Conservation (phyloP, 1,284 basidiomycete genomes). For the Ceratobasidium theobromae region DNA sequence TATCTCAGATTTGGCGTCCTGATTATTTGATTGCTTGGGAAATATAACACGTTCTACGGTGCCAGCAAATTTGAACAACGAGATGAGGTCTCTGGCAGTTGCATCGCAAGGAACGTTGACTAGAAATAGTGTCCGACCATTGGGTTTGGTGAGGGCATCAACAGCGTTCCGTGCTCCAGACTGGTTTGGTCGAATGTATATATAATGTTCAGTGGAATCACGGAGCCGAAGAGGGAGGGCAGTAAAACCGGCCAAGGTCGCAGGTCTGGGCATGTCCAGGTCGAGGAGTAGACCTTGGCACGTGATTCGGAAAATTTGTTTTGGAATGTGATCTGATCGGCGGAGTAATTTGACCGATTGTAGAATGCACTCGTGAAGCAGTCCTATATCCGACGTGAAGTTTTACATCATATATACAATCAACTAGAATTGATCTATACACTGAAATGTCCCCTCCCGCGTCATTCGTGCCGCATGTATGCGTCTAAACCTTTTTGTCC, state of each 20-base stretch:
- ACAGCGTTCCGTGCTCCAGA: neutral
- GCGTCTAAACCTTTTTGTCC: neutral
- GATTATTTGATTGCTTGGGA: neutral
- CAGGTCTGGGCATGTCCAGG: constrained; percentile 2
- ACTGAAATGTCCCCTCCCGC: no score
- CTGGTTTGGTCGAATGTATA: constrained; percentile 20
- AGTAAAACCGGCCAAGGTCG: constrained; percentile 1
- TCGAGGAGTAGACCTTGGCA: neutral
- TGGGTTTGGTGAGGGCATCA: constrained; percentile 45
- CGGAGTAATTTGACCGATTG: no score
- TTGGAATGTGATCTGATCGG: neutral
- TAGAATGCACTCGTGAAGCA: no score
- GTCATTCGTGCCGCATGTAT: constrained; percentile 21
- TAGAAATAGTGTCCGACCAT: constrained; percentile 77
- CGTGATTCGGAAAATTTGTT: neutral
- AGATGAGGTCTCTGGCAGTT: constrained; percentile 70
- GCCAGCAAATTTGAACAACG: constrained; percentile 73
- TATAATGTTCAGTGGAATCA: neutral
- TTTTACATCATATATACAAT: no score
- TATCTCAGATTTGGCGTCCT: neutral
- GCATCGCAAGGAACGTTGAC: constrained; percentile 85
- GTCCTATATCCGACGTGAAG: no score
- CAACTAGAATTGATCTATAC: no score
- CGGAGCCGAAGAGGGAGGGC: constrained; percentile 4
- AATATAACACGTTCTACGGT: constrained; percentile 75